Percentiles rank a stretch among this genome's conserved stretches.
Conservation (phyloP, 495 filamentous ascomycete species). For the Hypoxylon subgilvum region DNA sequence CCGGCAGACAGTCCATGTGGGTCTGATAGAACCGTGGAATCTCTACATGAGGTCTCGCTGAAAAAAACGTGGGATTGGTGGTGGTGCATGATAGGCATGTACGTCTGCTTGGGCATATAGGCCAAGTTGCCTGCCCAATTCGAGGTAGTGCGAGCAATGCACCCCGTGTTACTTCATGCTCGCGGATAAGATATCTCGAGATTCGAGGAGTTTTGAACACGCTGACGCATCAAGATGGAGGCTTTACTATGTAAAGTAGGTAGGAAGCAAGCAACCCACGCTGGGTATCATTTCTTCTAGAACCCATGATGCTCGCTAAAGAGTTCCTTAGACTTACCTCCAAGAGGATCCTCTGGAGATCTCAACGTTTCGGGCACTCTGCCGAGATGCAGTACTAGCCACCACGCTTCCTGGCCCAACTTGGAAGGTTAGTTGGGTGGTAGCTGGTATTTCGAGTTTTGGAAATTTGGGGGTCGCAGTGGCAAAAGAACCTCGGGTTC, state of each 20-base stretch:
- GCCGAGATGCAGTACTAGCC: conserved; percentile 15
- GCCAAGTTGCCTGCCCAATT: conserved; percentile 33
- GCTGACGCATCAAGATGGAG: conserved; percentile 18
- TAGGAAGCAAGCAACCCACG: conserved; percentile 8
- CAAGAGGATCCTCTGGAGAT: conserved; percentile 17
- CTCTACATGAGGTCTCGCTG: conserved; percentile 19
- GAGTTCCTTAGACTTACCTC: conserved; percentile 16
- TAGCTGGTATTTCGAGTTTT: conserved; percentile 2
- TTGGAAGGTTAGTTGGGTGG: conserved; percentile 22
- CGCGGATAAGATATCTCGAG: conserved; percentile 21
- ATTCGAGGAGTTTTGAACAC: conserved; percentile 4
- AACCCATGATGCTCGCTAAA: conserved; percentile 24
- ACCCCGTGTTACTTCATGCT: conserved; percentile 28
- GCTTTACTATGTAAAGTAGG: conserved; percentile 27
- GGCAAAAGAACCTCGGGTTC: conserved; percentile 9
- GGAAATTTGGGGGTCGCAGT: conserved; percentile 9
- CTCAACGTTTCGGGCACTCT: conserved; percentile 13
- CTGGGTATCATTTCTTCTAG: conserved; percentile 31
- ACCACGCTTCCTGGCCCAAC: conserved; percentile 16
- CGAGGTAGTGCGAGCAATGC: conserved; percentile 27
- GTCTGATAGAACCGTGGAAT: conserved; percentile 18
- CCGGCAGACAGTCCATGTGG: conserved; percentile 19
- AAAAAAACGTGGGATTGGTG: conserved; percentile 33
- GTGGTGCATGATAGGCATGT: conserved; percentile 29
- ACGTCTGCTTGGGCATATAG: conserved; percentile 4